Base-by-base conservation (phyloP, 352 stramenopile genomes). In the Phytophthora macrochlamydospora region DNA sequence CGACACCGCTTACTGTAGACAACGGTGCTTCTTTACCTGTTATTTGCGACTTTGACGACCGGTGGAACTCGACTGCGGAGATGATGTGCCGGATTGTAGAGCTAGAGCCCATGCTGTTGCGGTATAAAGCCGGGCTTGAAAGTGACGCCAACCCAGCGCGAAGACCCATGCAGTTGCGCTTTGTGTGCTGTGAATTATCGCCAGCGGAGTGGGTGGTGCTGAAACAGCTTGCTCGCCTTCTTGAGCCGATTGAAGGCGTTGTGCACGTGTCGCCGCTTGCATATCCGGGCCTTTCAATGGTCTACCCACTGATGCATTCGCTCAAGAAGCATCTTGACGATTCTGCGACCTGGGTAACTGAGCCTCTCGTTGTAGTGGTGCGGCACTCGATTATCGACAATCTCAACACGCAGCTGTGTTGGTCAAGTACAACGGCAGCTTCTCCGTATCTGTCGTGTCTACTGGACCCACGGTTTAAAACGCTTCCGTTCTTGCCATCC, bases 11-110 rank as follows among this genome's bases (percentile, higher is more conserved):
- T 31, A 78, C 31, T 59, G 24, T 18, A 0, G 60, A 50, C 9
- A 54, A 28, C n/a, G 67, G 67, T 13, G 58, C 69, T 31, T 31
- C 77, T 5, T 70, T 92, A 3, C 88, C 85, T 4, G 80, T 93
- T n/a, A 89, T 92, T 43, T 93, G 85, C 32, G 83, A 93, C 60
- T 86, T 90, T 64, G 85, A 90, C 33, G 74, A 88, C 45, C 81
- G 78, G 1, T 93, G 84, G 84, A 93, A 91, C 55, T 91, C 85
- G 45, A 91, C 81, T 6, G 87, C 78, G 2, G 77, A 90, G 55
- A 93, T 93, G 85, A 90, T 93, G 53, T 89, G 81, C 62, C 77
- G 85, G 18, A 91, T 93, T 54, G 85, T 93, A 11, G 77, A 93
- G 64, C 57, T 93, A n/a, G 81, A 93, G 62, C 64, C 76, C 5